phyloP scores from a whole-genome alignment of 805 yeast species.

The Candida arabinofermentans region DNA sequence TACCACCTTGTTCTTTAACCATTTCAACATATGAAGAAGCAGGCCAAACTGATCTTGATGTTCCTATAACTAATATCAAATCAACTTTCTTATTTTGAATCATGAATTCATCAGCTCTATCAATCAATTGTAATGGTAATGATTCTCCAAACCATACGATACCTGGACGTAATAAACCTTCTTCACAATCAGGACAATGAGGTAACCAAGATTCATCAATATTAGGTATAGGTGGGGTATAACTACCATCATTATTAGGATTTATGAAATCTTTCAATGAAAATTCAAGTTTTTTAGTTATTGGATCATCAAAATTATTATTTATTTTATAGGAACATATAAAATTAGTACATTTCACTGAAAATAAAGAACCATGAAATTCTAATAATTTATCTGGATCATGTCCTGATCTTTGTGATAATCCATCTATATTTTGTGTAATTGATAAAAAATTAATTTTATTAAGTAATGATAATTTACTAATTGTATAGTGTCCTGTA shows the following conservation, averaged over 20 bases:
- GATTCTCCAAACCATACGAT: slow-evolving; percentile 97
- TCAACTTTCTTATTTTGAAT: slow-evolving; percentile 56
- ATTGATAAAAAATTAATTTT: slow-evolving; percentile 51
- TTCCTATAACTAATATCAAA: slow-evolving; percentile 77
- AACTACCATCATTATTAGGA: background rate
- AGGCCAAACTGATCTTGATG: slow-evolving; percentile 85
- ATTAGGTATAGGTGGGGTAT: slow-evolving; percentile 30
- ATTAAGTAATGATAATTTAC: background rate
- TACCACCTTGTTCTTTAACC: slow-evolving; percentile 68
- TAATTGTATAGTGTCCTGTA: slow-evolving; percentile 52
- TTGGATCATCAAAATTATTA: slow-evolving; percentile 52
- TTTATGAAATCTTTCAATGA: slow-evolving; percentile 9
- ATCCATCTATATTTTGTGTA: slow-evolving; percentile 82
- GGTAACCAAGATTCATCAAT: slow-evolving; percentile 57
- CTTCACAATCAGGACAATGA: slow-evolving; percentile 70
- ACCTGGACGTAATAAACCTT: slow-evolving; percentile 73
- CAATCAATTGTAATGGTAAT: slow-evolving; percentile 59
- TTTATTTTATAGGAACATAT: slow-evolving; percentile 58
- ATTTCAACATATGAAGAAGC: slow-evolving; percentile 88
- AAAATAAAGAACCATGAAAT: slow-evolving; percentile 76
- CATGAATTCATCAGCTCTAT: slow-evolving; percentile 67
- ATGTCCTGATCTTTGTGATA: slow-evolving; percentile 65
- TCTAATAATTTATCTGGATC: slow-evolving; percentile 50
- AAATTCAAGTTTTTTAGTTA: slow-evolving; percentile 36
- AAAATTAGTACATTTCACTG: slow-evolving; percentile 70